Evolutionary conservation across 177 flowering plant genomes (phyloP).

Genomic region (Viscum album): DNA sequence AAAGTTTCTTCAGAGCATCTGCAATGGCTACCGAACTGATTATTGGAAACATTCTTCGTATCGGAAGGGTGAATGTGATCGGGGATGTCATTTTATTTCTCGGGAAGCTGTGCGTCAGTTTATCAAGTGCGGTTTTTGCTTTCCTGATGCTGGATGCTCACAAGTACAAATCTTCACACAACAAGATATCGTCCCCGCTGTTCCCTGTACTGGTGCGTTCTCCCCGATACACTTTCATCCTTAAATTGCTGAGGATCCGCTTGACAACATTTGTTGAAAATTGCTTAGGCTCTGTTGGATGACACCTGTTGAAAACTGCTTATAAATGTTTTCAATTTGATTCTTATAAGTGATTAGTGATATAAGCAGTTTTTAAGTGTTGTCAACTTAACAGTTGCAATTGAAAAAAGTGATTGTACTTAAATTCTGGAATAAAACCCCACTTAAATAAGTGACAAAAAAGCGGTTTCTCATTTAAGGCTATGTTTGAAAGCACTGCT

Average conservation of each 20-base stretch:
- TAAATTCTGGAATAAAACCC: too few relatives aligned
- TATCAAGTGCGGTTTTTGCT: constrained; percentile 70
- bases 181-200: constrained; percentile 84
- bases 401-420: too few relatives aligned
- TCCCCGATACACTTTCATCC: background rate
- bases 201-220: constrained; percentile 81
- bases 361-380: too few relatives aligned
- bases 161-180: constrained; percentile 69
- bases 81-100: constrained; percentile 92
- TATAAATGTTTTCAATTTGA: too few relatives aligned
- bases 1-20: constrained; percentile 1
- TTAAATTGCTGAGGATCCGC: background rate
- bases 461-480: too few relatives aligned
- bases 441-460: too few relatives aligned
- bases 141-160: constrained; percentile 86
- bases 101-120: constrained; percentile 89
- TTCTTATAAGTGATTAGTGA: too few relatives aligned
- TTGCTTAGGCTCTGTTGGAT: too few relatives aligned
- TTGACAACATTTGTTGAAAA: background rate
- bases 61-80: constrained; percentile 30
- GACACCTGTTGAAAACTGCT: background rate
- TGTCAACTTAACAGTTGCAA: too few relatives aligned
- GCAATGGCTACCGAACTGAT: constrained; percentile 4
- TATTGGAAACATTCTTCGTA: constrained; percentile 1
- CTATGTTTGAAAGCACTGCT: too few relatives aligned